These are phyloP conservation scores for Tetrapyrgos nigripes DNA, from an alignment of 1,284 basidiomycete species.

Conservation along the genomic window DNA sequence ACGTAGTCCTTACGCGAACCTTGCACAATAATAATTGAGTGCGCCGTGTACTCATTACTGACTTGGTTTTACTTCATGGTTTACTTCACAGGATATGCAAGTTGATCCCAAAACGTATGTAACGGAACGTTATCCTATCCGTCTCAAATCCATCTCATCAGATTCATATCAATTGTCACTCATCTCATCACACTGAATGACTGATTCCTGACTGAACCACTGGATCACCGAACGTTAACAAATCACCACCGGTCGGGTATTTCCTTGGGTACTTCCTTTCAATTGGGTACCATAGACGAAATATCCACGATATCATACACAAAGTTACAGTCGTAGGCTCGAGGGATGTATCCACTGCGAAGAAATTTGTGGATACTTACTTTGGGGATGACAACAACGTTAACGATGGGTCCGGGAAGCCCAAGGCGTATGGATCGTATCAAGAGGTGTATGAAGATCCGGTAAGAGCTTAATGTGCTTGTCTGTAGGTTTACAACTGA, in stretches of 20 bases:
- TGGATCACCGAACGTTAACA: too few species aligned
- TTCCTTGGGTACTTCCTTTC: not conserved
- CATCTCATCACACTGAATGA: too few species aligned
- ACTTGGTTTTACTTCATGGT: not conserved
- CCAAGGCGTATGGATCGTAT: slow-evolving; percentile 79
- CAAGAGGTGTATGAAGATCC: slow-evolving; percentile 77
- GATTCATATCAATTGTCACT: too few species aligned
- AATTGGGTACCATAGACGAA: slow-evolving; percentile 52
- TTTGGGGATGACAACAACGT: slow-evolving; percentile 52
- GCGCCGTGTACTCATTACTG: too few species aligned
- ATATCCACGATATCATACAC: slow-evolving; percentile 77
- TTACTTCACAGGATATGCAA: slow-evolving; percentile 44
- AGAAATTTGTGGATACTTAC: slow-evolving; percentile 69
- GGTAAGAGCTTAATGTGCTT: too few species aligned
- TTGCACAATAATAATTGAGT: too few species aligned
- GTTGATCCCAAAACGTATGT: slow-evolving; percentile 51
- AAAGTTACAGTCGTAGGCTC: slow-evolving; percentile 84
- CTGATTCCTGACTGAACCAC: too few species aligned
- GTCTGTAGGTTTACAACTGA: too few species aligned
- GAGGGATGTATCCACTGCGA: slow-evolving; percentile 71
- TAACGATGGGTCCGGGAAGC: slow-evolving; percentile 4
- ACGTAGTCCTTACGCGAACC: not conserved
- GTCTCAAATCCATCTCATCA: too few species aligned
- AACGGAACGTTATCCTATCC: not conserved
- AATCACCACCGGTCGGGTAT: too few species aligned